A percentile compares a stretch with the other conserved stretches of the same genome.
Conservation (phyloP, 2,329 filamentous ascomycete genomes). For the Scleromitrula shiraiana region DNA sequence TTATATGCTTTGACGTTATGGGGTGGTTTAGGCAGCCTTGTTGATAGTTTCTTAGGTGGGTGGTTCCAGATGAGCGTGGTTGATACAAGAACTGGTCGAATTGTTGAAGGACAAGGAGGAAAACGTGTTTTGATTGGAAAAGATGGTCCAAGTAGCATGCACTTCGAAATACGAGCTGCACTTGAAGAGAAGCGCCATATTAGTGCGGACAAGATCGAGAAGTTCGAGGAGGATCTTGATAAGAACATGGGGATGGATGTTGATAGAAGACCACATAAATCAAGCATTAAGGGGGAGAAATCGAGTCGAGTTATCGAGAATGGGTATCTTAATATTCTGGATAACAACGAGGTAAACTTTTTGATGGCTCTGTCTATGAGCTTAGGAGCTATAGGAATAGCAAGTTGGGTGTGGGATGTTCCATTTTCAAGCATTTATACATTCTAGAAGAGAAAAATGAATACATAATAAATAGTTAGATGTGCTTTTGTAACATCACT, state of each 20-base stretch:
- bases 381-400: slow-evolving; percentile 62
- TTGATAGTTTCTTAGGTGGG: slow-evolving; percentile 84
- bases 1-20: slow-evolving; percentile 54
- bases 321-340: slow-evolving; percentile 63
- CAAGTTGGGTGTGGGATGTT: slow-evolving; percentile 52
- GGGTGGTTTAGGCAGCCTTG: slow-evolving; percentile 70
- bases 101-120: slow-evolving; percentile 81
- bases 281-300: slow-evolving; percentile 49
- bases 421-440: slow-evolving; percentile 32
- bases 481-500: too few species aligned
- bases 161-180: slow-evolving; percentile 35
- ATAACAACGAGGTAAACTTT: slow-evolving; percentile 95
- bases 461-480: too few species aligned
- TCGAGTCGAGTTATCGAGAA: slow-evolving; percentile 46
- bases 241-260: slow-evolving; percentile 38
- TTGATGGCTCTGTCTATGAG: slow-evolving; percentile 83
- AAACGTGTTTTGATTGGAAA: slow-evolving; percentile 43
- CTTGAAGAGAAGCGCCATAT: slow-evolving; percentile 39
- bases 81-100: slow-evolving; percentile 74
- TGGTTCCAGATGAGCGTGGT: slow-evolving; percentile 78
- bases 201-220: slow-evolving; percentile 31
- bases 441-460: too few species aligned
- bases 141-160: slow-evolving; percentile 24
- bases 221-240: slow-evolving; percentile 31
- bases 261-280: slow-evolving; percentile 40